Base-by-base conservation (phyloP, 2,329 filamentous ascomycete genomes). In the Claviceps capensis region DNA sequence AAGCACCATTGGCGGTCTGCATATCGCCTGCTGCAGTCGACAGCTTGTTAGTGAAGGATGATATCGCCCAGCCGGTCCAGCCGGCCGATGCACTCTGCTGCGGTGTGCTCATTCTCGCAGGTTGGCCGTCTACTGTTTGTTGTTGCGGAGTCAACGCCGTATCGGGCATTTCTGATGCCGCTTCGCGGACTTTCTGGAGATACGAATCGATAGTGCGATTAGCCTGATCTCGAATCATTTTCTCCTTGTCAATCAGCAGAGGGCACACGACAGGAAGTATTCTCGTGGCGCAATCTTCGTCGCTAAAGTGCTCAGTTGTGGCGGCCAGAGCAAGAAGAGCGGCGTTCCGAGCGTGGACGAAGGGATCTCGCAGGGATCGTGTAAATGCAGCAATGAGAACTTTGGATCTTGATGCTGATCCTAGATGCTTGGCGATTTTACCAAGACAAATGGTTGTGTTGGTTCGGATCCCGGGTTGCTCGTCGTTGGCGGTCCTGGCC, bases 11-110 rank as follows among this genome's bases (percentile, higher is more conserved):
- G 50, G 73, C 68, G 17, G 75, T 71, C 62, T 91, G 77, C 56
- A 98, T 98, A 53, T 96, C 86, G 17, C 93, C 93, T 8, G 85
- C 85, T 0, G 88, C 89, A 0, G 86, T 71, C 1, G 88, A 83
- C 13, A 97, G 67, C 62, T 95, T 96, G 68, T 97, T 97, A 2
- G 93, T 97, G 64, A 98, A 98, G 1, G 89, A 96, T 0, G 93
- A 97, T 51, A 98, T 96, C 1, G 93, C 93, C 93, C 93, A 98
- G 13, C 93, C 93, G 1, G 93, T 82, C 93, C 93, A 97, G 17
- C 66, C 61, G 5, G 61, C 55, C n/a, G 59, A 54, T n/a, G 58
- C 65, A 40, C 82, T 82, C 2, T 77, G 71, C 54, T 88, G 85
- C 1, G 88, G 83, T 1, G 86, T 93, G 56, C 84, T 83, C 75